Percentiles rank a stretch among this genome's conserved stretches.
These are phyloP conservation scores for Thelonectria blattea DNA, from an alignment of 2,329 filamentous ascomycete species.

Conservation along the genomic window DNA sequence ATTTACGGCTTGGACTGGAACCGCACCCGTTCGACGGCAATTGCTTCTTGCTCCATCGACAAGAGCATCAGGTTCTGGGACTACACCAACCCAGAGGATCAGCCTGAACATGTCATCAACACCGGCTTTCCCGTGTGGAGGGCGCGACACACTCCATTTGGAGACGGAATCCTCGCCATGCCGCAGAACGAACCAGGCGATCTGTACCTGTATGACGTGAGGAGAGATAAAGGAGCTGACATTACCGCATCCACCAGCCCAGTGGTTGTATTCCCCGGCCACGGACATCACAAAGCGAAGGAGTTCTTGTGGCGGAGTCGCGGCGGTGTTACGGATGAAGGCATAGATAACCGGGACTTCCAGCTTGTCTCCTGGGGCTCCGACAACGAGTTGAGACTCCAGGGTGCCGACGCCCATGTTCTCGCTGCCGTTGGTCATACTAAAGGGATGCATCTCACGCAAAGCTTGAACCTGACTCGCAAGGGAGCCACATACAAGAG, in stretches of 20 bases:
- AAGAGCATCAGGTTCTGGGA: slow-evolving; percentile 96
- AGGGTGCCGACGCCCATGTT: slow-evolving; percentile 70
- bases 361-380: slow-evolving; percentile 93
- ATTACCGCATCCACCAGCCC: slow-evolving; percentile 54
- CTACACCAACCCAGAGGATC: slow-evolving; percentile 65
- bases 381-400: slow-evolving; percentile 81
- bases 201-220: slow-evolving; percentile 81
- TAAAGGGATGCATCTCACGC: slow-evolving; percentile 69
- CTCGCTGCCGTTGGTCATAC: slow-evolving; percentile 74
- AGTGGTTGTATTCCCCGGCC: slow-evolving; percentile 64
- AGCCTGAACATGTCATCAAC: slow-evolving; percentile 76
- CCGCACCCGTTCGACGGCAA: slow-evolving; percentile 70
- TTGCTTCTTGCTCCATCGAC: slow-evolving; percentile 89
- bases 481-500: slow-evolving; percentile 85
- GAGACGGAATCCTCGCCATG: slow-evolving; percentile 85
- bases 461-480: slow-evolving; percentile 76
- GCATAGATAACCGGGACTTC: slow-evolving; percentile 85
- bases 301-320: slow-evolving; percentile 90
- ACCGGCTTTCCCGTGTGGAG: slow-evolving; percentile 91
- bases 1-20: slow-evolving; percentile 98
- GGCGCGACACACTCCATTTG: slow-evolving; percentile 89
- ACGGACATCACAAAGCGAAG: slow-evolving; percentile 75
- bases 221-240: slow-evolving; percentile 52
- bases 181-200: slow-evolving; percentile 87
- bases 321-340: slow-evolving; percentile 69